Evolutionary conservation across 2,329 filamentous ascomycete genomes (phyloP).

Genomic region (Xylariaceae sp.): DNA sequence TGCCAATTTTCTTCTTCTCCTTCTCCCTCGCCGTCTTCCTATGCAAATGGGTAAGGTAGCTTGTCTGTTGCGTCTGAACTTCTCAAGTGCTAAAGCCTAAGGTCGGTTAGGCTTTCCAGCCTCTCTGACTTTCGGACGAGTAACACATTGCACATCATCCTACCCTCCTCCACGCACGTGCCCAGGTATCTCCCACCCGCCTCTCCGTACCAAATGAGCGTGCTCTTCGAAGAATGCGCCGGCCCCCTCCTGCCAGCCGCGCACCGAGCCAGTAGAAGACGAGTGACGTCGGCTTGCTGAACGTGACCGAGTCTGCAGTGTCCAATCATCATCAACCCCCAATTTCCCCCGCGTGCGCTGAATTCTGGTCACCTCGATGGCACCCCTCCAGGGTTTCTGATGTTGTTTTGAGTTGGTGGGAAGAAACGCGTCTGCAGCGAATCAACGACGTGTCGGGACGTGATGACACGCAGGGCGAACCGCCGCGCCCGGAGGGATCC

Average conservation of each 20-base stretch:
- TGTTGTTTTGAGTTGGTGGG: constrained; percentile 21
- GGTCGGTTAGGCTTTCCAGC: too few relatives aligned
- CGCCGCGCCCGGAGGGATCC: too few relatives aligned
- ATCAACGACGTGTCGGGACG: constrained; percentile 17
- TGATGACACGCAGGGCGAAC: background rate
- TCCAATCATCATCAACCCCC: constrained; percentile 15
- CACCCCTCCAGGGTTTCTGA: constrained; percentile 11
- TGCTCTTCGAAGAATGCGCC: background rate
- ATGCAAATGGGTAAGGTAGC: too few relatives aligned
- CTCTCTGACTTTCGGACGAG: too few relatives aligned
- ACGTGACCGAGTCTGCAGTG: background rate
- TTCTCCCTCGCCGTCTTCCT: too few relatives aligned
- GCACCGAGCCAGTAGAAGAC: background rate
- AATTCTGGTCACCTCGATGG: constrained; percentile 14
- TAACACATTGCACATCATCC: too few relatives aligned
- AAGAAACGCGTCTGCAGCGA: constrained; percentile 22
- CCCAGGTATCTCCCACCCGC: background rate
- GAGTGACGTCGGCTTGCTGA: too few relatives aligned
- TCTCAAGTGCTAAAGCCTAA: too few relatives aligned
- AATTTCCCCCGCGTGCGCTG: constrained; percentile 8
- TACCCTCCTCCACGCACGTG: background rate
- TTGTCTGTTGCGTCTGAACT: too few relatives aligned
- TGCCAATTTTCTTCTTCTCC: too few relatives aligned
- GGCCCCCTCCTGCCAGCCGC: background rate
- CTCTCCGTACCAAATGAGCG: background rate